Conservation (phyloP, 345 rosid genomes). For the Eucalyptus erythrocorys region DNA sequence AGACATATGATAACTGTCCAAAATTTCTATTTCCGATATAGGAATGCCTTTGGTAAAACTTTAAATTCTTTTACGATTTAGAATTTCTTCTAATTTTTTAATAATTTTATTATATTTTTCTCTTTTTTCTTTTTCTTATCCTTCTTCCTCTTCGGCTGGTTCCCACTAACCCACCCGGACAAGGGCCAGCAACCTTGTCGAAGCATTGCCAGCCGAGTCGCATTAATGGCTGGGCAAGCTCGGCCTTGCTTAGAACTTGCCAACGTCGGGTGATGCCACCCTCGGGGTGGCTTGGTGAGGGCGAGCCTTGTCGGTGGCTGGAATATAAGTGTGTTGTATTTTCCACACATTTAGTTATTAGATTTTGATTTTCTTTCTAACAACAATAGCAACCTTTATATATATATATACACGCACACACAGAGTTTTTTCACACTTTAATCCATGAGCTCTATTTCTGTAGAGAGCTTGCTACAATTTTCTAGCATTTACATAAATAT, state of each 20-base stretch:
- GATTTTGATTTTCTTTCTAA: no score
- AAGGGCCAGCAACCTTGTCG: accelerated
- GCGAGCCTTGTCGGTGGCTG: accelerated
- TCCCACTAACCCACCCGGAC: accelerated
- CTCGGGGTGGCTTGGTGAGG: accelerated
- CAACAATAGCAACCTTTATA: no score
- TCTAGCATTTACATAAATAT: background rate
- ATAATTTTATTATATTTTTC: no score
- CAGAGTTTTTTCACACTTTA: background rate
- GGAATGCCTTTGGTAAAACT: no score
- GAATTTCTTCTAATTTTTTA: no score
- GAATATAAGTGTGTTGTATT: background rate
- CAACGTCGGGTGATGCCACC: no score
- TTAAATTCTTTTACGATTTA: no score
- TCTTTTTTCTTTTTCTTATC: accelerated
- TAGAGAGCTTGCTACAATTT: background rate
- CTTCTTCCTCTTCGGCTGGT: no score
- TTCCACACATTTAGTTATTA: background rate
- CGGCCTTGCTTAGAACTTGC: no score
- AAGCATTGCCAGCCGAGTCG: accelerated
- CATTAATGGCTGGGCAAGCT: no score
- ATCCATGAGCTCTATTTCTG: no score
- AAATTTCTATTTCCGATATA: accelerated
- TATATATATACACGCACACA: no score
- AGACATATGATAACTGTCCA: accelerated